Evolutionary conservation across 139 green algal species (phyloP).

Genomic region (Zygnema circumcarinatum): DNA sequence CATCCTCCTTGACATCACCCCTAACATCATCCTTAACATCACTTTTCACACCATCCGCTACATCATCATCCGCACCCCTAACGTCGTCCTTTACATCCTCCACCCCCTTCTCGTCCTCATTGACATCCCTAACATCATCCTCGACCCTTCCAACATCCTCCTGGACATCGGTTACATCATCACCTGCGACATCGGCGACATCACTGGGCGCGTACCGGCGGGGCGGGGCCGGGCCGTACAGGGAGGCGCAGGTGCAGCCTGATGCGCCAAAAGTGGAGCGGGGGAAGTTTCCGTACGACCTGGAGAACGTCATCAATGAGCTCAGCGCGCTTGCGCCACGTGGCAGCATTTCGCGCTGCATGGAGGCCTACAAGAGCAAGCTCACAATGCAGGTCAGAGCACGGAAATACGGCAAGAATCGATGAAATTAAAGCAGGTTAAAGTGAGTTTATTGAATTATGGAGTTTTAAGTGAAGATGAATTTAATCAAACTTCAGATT

Average conservation of each 20-base stretch:
- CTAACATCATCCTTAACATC: too few species aligned
- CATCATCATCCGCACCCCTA: too few species aligned
- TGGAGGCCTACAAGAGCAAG: conserved; percentile 44
- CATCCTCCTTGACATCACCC: too few species aligned
- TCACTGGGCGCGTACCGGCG: background rate
- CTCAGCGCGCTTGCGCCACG: conserved; percentile 47
- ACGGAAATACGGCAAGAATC: background rate
- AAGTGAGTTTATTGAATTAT: conserved; percentile 2
- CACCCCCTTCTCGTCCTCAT: too few species aligned
- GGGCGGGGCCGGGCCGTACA: background rate
- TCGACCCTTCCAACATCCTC: too few species aligned
- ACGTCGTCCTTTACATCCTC: too few species aligned
- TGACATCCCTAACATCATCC: too few species aligned
- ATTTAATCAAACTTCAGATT: background rate
- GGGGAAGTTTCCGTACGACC: conserved; percentile 30
- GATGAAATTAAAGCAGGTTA: background rate
- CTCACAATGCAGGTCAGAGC: conserved; percentile 50
- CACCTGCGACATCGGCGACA: background rate
- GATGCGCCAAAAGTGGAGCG: conserved; percentile 18
- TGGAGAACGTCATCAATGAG: conserved; percentile 53
- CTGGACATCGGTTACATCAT: background rate
- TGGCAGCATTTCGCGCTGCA: conserved; percentile 52
- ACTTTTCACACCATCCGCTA: too few species aligned
- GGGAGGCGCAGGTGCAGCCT: background rate
- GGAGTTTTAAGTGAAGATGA: background rate